phyloP scores from a whole-genome alignment of 2,329 filamentous ascomycete genomes.

The Clonostachys rhizophaga region DNA sequence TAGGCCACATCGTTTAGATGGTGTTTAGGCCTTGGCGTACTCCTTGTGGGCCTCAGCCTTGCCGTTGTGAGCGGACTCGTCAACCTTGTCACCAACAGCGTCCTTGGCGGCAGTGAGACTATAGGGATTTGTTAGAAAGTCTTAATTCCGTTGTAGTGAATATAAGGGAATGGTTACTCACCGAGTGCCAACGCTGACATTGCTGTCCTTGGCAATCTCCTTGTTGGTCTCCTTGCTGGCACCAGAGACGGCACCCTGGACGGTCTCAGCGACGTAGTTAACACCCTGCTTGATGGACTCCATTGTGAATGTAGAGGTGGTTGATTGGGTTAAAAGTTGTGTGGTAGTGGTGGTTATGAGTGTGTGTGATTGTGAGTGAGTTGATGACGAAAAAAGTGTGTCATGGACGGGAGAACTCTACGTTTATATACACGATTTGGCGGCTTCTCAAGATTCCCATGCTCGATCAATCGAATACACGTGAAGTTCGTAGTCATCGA shows the following conservation, averaged over 20 bases:
- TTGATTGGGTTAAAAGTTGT: conserved; percentile 5
- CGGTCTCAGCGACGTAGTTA: conserved; percentile 66
- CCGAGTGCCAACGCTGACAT: conserved; percentile 49
- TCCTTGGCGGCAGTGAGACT: conserved; percentile 40
- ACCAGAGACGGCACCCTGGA: conserved; percentile 51
- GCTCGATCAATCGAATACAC: no score
- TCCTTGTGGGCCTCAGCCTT: conserved; percentile 38
- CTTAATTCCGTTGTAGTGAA: neutral
- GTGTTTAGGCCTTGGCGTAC: conserved; percentile 18
- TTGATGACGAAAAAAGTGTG: conserved; percentile 4
- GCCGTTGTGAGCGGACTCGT: conserved; percentile 30
- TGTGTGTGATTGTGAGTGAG: conserved; percentile 9
- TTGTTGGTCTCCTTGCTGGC: conserved; percentile 70
- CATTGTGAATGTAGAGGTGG: conserved; percentile 29
- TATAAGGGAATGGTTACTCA: conserved; percentile 18
- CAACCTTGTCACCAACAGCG: conserved; percentile 41
- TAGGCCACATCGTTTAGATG: no score
- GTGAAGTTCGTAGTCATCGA: no score
- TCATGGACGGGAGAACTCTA: neutral
- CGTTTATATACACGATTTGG: neutral
- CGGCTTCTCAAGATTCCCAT: no score
- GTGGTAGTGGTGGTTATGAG: conserved; percentile 5
- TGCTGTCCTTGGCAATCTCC: conserved; percentile 58
- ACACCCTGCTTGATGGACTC: conserved; percentile 53
- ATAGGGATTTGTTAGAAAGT: conserved; percentile 8